Evolutionary conservation across 2,329 filamentous ascomycete genomes (phyloP).

Genomic region (Niveomyces coronatus): DNA sequence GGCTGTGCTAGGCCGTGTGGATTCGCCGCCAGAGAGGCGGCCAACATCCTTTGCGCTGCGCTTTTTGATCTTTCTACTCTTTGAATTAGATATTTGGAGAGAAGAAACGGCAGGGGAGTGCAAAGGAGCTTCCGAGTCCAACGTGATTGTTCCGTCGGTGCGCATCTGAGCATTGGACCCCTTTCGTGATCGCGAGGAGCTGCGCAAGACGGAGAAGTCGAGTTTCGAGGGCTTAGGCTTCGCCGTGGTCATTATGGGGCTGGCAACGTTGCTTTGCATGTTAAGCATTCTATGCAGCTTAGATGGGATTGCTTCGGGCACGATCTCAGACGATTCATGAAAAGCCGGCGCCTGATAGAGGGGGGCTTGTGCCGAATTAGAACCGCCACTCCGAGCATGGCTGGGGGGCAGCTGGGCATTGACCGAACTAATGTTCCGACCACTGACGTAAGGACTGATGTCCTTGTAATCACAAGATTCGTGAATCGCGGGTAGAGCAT

Average conservation of each 20-base stretch:
- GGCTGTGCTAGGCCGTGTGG: slow-evolving; percentile 16
- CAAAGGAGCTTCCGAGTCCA: slow-evolving; percentile 24
- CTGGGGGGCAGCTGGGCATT: too few relatives aligned
- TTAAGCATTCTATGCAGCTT: slow-evolving; percentile 38
- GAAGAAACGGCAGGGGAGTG: slow-evolving; percentile 35
- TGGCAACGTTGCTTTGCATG: slow-evolving; percentile 25
- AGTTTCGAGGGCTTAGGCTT: slow-evolving; percentile 41
- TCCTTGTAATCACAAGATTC: slow-evolving; percentile 16
- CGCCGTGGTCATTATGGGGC: slow-evolving; percentile 22
- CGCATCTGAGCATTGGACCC: slow-evolving; percentile 20
- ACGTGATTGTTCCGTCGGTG: slow-evolving; percentile 23
- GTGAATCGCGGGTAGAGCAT: slow-evolving; percentile 28
- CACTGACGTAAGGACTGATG: slow-evolving; percentile 19
- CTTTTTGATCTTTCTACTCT: slow-evolving; percentile 21
- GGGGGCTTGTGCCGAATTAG: too few relatives aligned
- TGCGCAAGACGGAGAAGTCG: slow-evolving; percentile 36
- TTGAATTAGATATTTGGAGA: slow-evolving; percentile 20
- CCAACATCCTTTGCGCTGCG: slow-evolving; percentile 27
- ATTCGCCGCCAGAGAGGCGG: slow-evolving; percentile 14
- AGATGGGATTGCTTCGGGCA: slow-evolving; percentile 43
- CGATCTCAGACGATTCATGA: too few relatives aligned
- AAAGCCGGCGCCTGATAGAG: slow-evolving; percentile 50
- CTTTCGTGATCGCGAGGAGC: slow-evolving; percentile 21
- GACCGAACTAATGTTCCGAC: slow-evolving; percentile 32
- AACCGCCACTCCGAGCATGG: too few relatives aligned